Base-by-base conservation (phyloP, 768 basidiomycete species). In the Mycena floridula region DNA sequence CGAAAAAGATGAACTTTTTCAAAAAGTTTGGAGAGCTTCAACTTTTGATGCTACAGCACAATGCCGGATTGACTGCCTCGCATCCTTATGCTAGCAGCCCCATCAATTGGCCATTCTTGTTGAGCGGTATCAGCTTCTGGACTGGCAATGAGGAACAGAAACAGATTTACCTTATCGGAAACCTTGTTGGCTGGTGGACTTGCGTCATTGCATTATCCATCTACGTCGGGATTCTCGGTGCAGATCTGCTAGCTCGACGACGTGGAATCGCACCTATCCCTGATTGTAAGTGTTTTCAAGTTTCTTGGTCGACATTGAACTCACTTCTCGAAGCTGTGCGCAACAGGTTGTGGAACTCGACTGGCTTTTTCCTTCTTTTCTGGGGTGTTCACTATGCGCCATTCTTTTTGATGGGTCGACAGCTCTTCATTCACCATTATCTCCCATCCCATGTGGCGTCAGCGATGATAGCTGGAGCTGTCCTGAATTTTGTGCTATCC, bases 121-220 rank as follows among this genome's bases (percentile, higher is more conserved):
- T 97, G 23, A 90, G 74, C 50, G 96, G 96, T 40, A 98, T 99
- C 68, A 94, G 91, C 59, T 98, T 98, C 76, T 99, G 96, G 96
- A 99, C 96, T 4, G 74, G 89, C 54, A 82, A 74, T 45, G 84
- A 85, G 5, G 71, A 73, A 9, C 83, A 89, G 59, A 84, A 88
- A 62, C 96, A 99, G 63, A 93, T 99, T 42, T 99, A 99, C 66
- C 73, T 98, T 47, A 89, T 94, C 54, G 96, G 96, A 21, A 99
- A 99, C 63, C 62, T 96, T 40, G 62, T 91, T 51, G 89, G 90
- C 11, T 98, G 94, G 93, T 97, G 94, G 91, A 76, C 85, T 2
- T 92, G 90, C 63, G 82, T 89, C 28, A 72, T 94, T 25, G 83
- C 32, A 3, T 35, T 35, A 7, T 35, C 32, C 3, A 81, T 98